These are phyloP conservation scores for Astragalus glycyphyllos DNA, from an alignment of 306 rosid genomes.

Conservation along the genomic window DNA sequence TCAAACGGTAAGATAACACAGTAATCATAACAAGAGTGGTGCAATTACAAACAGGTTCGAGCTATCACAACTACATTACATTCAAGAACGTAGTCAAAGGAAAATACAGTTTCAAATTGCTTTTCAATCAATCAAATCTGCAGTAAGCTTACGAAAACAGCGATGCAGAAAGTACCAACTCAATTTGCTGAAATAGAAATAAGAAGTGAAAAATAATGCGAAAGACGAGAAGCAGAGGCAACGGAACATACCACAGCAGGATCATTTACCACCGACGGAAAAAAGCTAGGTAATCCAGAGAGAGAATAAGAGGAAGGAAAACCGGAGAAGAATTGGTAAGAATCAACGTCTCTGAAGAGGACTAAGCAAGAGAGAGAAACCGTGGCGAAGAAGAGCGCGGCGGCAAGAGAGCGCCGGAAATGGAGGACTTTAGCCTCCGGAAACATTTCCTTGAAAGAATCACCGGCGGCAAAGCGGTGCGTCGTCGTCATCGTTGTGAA, in stretches of 20 bases:
- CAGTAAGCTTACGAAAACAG: slow-evolving; percentile 11
- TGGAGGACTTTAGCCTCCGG: slow-evolving; percentile 38
- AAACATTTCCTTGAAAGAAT: slow-evolving; percentile 43
- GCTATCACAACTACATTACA: slow-evolving; percentile 23
- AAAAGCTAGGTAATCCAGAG: slow-evolving; percentile 42
- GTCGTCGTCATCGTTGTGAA: slow-evolving; percentile 1
- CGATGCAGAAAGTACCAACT: neutral
- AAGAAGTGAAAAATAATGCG: neutral
- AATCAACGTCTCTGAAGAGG: slow-evolving; percentile 52
- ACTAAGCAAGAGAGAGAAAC: slow-evolving; percentile 61
- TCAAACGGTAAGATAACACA: slow-evolving; percentile 21
- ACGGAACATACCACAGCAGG: slow-evolving; percentile 53
- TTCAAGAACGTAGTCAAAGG: neutral
- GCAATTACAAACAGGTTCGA: neutral
- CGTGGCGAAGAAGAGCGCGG: slow-evolving; percentile 52
- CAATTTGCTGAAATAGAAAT: neutral
- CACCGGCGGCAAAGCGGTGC: slow-evolving; percentile 33
- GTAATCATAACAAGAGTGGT: neutral
- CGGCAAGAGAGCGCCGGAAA: slow-evolving; percentile 44
- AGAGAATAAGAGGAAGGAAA: slow-evolving; percentile 49
- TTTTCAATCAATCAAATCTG: slow-evolving; percentile 3
- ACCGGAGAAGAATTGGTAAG: slow-evolving; percentile 53
- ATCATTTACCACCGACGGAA: slow-evolving; percentile 43
- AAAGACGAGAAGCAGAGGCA: slow-evolving; percentile 1
- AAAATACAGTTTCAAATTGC: slow-evolving; percentile 9